Evolutionary conservation across 2,329 filamentous ascomycete species (phyloP).

Genomic region (Pezicula carpinea): DNA sequence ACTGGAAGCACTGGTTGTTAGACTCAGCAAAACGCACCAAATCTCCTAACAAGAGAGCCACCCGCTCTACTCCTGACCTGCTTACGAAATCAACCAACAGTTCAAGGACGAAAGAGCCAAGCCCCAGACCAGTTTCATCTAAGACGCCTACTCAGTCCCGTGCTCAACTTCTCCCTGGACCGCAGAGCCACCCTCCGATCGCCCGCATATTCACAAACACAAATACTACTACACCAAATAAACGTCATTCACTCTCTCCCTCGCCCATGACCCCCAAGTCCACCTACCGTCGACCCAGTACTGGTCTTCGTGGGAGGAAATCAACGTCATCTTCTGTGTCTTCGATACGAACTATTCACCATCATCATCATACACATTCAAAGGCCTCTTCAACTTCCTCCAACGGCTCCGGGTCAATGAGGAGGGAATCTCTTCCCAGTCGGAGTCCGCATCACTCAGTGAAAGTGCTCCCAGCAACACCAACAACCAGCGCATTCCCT

Average conservation of each 20-base stretch:
- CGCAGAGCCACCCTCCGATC: slow-evolving; percentile 24
- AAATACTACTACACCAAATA: slow-evolving; percentile 47
- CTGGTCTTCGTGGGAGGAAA: slow-evolving; percentile 82
- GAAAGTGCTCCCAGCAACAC: slow-evolving; percentile 91
- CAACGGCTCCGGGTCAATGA: slow-evolving; percentile 66
- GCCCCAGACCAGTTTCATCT: slow-evolving; percentile 55
- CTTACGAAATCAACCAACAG: slow-evolving; percentile 41
- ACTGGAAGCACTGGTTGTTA: slow-evolving; percentile 69
- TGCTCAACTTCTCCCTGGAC: slow-evolving; percentile 30
- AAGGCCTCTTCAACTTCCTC: slow-evolving; percentile 94
- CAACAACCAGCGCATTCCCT: slow-evolving; percentile 70
- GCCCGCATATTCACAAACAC: slow-evolving; percentile 34
- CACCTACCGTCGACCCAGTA: slow-evolving; percentile 76
- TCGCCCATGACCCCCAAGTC: slow-evolving; percentile 84
- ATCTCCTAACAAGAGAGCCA: slow-evolving; percentile 41
- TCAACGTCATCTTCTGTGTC: slow-evolving; percentile 95
- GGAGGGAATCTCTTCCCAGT: slow-evolving; percentile 59
- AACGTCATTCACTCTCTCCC: slow-evolving; percentile 79
- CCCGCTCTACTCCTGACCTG: slow-evolving; percentile 53
- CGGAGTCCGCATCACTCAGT: slow-evolving; percentile 85
- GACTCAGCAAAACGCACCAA: slow-evolving; percentile 60
- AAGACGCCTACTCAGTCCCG: slow-evolving; percentile 33
- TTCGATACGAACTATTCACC: slow-evolving; percentile 85
- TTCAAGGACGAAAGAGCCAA: slow-evolving; percentile 46
- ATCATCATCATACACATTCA: slow-evolving; percentile 80